A percentile compares a stretch with the other conserved stretches of the same genome.
phyloP scores from a whole-genome alignment of 2,329 filamentous ascomycete genomes.

The Corinectria fuckeliana region DNA sequence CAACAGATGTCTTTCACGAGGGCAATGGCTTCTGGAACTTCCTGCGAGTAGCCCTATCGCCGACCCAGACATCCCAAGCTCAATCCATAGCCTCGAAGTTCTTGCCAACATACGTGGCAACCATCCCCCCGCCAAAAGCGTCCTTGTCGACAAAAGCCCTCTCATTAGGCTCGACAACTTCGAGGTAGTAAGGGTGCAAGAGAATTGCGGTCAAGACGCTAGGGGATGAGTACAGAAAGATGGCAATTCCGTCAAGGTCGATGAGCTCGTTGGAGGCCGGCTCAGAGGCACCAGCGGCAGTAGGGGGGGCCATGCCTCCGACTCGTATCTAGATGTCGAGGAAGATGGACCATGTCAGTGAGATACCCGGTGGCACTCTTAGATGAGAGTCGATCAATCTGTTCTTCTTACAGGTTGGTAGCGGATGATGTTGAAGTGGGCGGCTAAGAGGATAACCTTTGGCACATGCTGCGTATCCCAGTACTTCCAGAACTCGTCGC shows the following conservation, averaged over 20 bases:
- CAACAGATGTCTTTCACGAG: too few species aligned
- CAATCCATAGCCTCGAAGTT: conserved; percentile 36
- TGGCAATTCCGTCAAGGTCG: conserved; percentile 40
- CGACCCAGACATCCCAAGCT: conserved; percentile 35
- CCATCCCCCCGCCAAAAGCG: conserved; percentile 37
- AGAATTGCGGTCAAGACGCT: conserved; percentile 34
- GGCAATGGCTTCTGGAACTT: conserved; percentile 34
- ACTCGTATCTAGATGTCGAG: conserved; percentile 33
- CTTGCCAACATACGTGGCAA: conserved; percentile 35
- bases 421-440: conserved; percentile 36
- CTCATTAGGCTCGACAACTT: conserved; percentile 40
- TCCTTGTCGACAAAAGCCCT: conserved; percentile 39
- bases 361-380: background rate
- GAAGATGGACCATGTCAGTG: background rate
- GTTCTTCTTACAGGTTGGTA: conserved; percentile 38
- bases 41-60: conserved; percentile 13
- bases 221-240: conserved; percentile 37
- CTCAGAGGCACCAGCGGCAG: conserved; percentile 20
- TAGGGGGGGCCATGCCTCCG: conserved; percentile 36
- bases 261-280: conserved; percentile 30
- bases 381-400: background rate
- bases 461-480: conserved; percentile 41
- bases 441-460: conserved; percentile 37
- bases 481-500: conserved; percentile 39
- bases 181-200: conserved; percentile 39